phyloP scores from a whole-genome alignment of 208 protist species.

The Leishmania tropica region DNA sequence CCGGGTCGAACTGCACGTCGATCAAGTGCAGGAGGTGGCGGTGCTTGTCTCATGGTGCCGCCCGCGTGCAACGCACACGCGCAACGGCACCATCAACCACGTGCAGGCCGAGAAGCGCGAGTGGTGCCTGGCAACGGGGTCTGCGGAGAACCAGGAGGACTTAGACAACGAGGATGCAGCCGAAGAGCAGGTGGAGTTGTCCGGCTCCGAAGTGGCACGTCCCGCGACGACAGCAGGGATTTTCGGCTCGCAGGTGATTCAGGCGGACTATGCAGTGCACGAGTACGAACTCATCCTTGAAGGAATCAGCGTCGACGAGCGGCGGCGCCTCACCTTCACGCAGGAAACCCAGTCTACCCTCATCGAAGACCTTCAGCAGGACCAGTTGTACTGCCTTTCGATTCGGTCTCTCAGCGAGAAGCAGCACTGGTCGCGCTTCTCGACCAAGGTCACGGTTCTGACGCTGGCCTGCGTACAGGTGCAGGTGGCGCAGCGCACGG shows the following conservation, averaged over 20 bases:
- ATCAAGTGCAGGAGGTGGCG: conserved; percentile 76
- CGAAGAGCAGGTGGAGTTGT: neutral
- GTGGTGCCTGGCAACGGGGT: neutral
- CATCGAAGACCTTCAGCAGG: conserved; percentile 67
- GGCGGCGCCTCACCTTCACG: conserved; percentile 49
- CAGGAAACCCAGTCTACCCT: conserved; percentile 52
- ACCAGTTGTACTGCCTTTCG: conserved; percentile 83
- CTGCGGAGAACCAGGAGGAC: conserved; percentile 6
- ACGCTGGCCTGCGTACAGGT: conserved; percentile 75
- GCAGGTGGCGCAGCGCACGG: conserved; percentile 66
- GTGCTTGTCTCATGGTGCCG: conserved; percentile 78
- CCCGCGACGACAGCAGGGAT: neutral
- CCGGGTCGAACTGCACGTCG: conserved; percentile 70
- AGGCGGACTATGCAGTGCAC: conserved; percentile 78
- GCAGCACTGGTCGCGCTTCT: conserved; percentile 85
- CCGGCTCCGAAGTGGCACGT: neutral
- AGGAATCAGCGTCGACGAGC: conserved; percentile 64
- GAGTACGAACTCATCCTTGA: conserved; percentile 78
- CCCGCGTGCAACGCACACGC: conserved; percentile 52
- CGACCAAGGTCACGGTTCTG: conserved; percentile 75
- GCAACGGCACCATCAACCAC: neutral
- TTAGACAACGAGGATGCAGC: conserved; percentile 16
- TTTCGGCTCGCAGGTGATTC: conserved; percentile 41
- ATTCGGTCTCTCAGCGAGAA: conserved; percentile 82
- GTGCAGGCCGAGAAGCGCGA: conserved; percentile 2